Conservation (phyloP, 1,284 basidiomycete genomes). For the Leucoagaricus sp. region DNA sequence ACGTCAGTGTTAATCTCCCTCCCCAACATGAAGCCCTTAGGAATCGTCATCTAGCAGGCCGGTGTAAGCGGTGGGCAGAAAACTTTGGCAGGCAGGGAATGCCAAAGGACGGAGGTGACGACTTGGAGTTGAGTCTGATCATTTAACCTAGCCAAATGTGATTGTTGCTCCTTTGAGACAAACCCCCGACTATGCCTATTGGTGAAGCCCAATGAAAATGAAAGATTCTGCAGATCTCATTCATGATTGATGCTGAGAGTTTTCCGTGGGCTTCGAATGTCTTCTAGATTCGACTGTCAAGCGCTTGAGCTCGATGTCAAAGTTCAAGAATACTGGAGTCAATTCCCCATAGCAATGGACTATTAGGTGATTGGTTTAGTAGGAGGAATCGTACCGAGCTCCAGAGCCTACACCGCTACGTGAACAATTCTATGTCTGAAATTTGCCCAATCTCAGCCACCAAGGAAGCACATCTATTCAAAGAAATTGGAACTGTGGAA, state of each 20-base stretch:
- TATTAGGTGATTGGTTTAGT: not conserved
- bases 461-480: not conserved
- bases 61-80: no score
- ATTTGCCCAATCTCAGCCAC: no score
- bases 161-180: not conserved
- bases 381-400: not conserved
- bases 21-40: no score
- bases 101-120: not conserved
- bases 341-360: not conserved
- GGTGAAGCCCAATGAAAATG: not conserved
- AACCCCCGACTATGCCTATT: not conserved
- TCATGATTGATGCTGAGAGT: not conserved
- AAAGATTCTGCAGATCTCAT: not conserved
- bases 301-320: no score
- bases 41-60: no score
- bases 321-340: no score
- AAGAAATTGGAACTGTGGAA: no score
- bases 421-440: no score
- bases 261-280: not conserved
- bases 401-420: no score
- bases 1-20: no score
- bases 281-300: no score
- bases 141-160: not conserved
- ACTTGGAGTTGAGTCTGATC: not conserved
- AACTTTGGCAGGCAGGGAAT: no score